Evolutionary conservation across 768 basidiomycete genomes (phyloP).

Genomic region (Rhodotorula sphaerocarpa): DNA sequence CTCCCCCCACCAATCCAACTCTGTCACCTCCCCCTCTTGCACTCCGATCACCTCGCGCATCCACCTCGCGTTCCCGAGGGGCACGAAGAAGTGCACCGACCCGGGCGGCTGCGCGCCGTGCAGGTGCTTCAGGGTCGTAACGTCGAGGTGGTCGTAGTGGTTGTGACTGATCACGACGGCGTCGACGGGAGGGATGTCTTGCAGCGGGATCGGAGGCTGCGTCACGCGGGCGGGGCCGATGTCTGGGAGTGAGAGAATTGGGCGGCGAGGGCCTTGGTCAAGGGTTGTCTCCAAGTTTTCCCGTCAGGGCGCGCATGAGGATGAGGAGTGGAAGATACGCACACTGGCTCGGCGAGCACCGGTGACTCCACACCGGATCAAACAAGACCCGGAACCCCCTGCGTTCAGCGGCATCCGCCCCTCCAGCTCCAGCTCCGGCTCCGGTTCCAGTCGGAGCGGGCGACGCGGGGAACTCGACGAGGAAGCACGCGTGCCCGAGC

Average conservation of each 20-base stretch:
- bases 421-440: not conserved
- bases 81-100: constrained; percentile 54
- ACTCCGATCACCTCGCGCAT: constrained; percentile 47
- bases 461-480: constrained; percentile 44
- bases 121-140: constrained; percentile 47
- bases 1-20: constrained; percentile 53
- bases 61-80: constrained; percentile 51
- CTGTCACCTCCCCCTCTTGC: constrained; percentile 47
- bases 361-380: constrained; percentile 40
- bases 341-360: constrained; percentile 41
- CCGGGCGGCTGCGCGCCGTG: constrained; percentile 28
- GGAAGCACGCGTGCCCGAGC: constrained; percentile 43
- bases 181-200: constrained; percentile 57
- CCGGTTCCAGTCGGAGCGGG: no score
- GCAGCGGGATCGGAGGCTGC: constrained; percentile 42
- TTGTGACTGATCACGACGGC: constrained; percentile 56
- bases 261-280: no score
- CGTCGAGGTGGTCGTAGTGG: constrained; percentile 51
- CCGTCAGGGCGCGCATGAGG: no score
- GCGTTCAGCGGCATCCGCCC: constrained; percentile 5
- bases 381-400: constrained; percentile 43
- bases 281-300: no score
- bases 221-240: constrained; percentile 31
- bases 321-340: constrained; percentile 19
- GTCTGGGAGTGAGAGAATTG: not conserved